Conservation (phyloP, 352 stramenopile genomes). For the Thraustochytrium striatum region DNA sequence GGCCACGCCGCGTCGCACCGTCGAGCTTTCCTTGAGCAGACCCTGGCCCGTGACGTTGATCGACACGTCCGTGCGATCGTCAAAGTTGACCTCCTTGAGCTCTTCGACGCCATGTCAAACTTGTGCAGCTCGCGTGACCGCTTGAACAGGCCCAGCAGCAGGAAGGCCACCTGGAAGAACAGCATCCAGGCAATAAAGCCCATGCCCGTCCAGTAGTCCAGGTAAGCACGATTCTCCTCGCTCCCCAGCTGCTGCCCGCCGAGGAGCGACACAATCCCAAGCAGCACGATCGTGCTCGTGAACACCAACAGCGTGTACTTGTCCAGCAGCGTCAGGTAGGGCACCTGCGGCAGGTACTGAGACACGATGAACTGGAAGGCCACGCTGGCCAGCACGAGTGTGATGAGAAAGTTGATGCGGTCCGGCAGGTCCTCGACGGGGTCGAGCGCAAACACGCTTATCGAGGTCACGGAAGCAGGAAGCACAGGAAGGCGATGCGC, state of each 20-base stretch:
- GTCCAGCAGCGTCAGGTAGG: conserved; percentile 46
- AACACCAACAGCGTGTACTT: conserved; percentile 43
- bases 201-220: conserved; percentile 11
- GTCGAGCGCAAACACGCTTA: conserved; percentile 47
- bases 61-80: conserved; percentile 7
- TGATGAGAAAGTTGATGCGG: conserved; percentile 47
- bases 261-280: conserved; percentile 31
- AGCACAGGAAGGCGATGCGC: conserved; percentile 44
- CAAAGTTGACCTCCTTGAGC: not conserved
- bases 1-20: no score
- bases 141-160: conserved; percentile 19
- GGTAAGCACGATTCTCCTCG: conserved; percentile 7
- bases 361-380: conserved; percentile 51
- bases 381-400: conserved; percentile 47
- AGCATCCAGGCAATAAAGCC: conserved; percentile 13
- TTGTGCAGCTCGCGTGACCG: not conserved
- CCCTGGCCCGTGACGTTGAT: no score
- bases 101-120: not conserved
- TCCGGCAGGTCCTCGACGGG: conserved; percentile 49
- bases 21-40: no score
- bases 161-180: conserved; percentile 14
- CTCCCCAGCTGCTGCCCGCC: not conserved
- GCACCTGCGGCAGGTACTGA: conserved; percentile 33
- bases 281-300: conserved; percentile 32
- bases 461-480: conserved; percentile 36